These are phyloP conservation scores for Hanseniaspora occidentalis DNA, from an alignment of 805 yeast genomes.

Conservation along the genomic window DNA sequence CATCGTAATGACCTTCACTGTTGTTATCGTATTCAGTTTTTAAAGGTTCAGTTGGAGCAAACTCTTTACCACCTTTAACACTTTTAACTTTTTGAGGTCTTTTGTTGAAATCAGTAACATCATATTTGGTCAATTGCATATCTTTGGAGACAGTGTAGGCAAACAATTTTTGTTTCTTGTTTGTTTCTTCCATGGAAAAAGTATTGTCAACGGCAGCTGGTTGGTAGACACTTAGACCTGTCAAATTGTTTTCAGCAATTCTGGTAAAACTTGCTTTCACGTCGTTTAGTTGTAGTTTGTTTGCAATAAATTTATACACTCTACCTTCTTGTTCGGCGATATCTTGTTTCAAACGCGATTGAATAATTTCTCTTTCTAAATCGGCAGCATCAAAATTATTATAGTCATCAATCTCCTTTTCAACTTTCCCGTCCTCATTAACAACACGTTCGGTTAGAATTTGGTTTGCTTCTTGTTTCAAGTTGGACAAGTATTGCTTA, in stretches of 20 bases:
- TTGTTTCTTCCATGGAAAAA: conserved; percentile 22
- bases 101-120: conserved; percentile 37
- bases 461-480: conserved; percentile 46
- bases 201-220: conserved; percentile 13
- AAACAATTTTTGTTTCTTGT: conserved; percentile 38
- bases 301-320: conserved; percentile 57
- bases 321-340: conserved; percentile 85
- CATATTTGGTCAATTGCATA: conserved; percentile 70
- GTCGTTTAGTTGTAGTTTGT: conserved; percentile 30
- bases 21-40: conserved; percentile 33
- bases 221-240: conserved; percentile 29
- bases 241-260: conserved; percentile 48
- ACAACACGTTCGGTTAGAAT: conserved; percentile 17
- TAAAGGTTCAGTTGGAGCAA: conserved; percentile 23
- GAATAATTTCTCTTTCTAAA: conserved; percentile 73
- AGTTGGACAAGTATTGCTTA: conserved; percentile 74
- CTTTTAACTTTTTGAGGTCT: conserved; percentile 58
- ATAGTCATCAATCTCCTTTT: conserved; percentile 22
- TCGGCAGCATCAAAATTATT: conserved; percentile 78
- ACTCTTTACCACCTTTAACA: conserved; percentile 46
- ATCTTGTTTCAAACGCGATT: conserved; percentile 70
- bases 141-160: conserved; percentile 78
- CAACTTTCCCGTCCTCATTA: conserved; percentile 9
- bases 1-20: conserved; percentile 64
- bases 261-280: conserved; percentile 35